Conservation (phyloP, 257 asterid species). For the Schizonepeta tenuifolia region DNA sequence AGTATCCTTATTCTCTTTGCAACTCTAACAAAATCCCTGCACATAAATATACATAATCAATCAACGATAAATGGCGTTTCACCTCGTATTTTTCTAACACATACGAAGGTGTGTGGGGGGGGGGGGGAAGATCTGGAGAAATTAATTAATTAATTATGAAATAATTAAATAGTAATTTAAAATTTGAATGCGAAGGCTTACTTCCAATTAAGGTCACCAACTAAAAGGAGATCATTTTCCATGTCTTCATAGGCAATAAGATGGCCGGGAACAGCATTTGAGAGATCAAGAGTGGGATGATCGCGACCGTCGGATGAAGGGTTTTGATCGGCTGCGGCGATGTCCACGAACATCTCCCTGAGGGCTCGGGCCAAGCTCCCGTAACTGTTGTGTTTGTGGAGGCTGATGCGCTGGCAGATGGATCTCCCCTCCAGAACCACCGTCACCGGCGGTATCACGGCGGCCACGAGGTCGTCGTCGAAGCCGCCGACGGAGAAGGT, state of each 20-base stretch:
- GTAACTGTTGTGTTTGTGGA: slow-evolving; percentile 63
- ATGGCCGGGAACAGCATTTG: slow-evolving; percentile 78
- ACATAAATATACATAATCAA: neutral
- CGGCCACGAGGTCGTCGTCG: slow-evolving; percentile 55
- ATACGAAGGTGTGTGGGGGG: too few relatives aligned
- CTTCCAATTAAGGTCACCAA: slow-evolving; percentile 87
- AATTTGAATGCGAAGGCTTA: slow-evolving; percentile 29
- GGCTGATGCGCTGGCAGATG: slow-evolving; percentile 82
- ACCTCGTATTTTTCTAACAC: too few relatives aligned
- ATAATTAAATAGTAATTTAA: too few relatives aligned
- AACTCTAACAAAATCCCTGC: slow-evolving; percentile 82
- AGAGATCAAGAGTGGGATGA: slow-evolving; percentile 45
- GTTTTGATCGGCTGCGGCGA: neutral
- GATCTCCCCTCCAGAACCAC: slow-evolving; percentile 86
- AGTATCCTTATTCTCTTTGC: slow-evolving; percentile 78
- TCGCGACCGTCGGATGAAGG: neutral
- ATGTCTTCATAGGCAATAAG: slow-evolving; percentile 80
- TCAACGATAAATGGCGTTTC: neutral
- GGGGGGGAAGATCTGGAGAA: too few relatives aligned
- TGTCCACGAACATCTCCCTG: slow-evolving; percentile 65
- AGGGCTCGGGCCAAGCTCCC: slow-evolving; percentile 66
- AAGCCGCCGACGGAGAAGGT: slow-evolving; percentile 40
- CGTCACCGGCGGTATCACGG: slow-evolving; percentile 68
- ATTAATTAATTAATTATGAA: too few relatives aligned
- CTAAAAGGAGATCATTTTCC: slow-evolving; percentile 86